Conservation (phyloP, 2,329 filamentous ascomycete species). For the Colletotrichum sp. region DNA sequence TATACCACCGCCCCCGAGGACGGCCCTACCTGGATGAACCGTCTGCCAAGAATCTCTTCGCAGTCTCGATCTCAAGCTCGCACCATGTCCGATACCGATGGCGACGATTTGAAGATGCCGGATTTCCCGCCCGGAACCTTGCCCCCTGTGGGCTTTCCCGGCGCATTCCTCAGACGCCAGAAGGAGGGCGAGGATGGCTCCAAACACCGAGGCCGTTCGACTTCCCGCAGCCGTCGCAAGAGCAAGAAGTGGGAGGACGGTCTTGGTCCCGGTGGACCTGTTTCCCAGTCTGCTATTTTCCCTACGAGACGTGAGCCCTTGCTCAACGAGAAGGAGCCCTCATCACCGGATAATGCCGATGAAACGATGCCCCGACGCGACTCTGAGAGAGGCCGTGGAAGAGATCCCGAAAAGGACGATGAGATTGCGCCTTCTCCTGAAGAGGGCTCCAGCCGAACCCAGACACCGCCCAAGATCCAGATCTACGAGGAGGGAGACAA, state of each 20-base stretch:
- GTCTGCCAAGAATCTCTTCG: slow-evolving; percentile 74
- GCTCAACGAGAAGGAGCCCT: slow-evolving; percentile 30
- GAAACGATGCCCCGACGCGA: not conserved
- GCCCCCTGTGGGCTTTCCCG: slow-evolving; percentile 73
- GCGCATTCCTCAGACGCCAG: slow-evolving; percentile 81
- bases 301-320: slow-evolving; percentile 56
- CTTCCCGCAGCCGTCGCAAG: slow-evolving; percentile 64
- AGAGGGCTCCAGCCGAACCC: slow-evolving; percentile 1
- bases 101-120: slow-evolving; percentile 65
- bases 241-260: slow-evolving; percentile 72
- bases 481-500: slow-evolving; percentile 82
- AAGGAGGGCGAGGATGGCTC: slow-evolving; percentile 72
- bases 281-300: slow-evolving; percentile 87
- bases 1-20: slow-evolving; percentile 92
- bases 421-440: slow-evolving; percentile 16
- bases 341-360: slow-evolving; percentile 25
- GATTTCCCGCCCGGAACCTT: slow-evolving; percentile 72
- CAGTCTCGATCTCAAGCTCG: slow-evolving; percentile 81
- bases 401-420: slow-evolving; percentile 14
- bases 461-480: slow-evolving; percentile 51
- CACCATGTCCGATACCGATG: slow-evolving; percentile 81
- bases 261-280: slow-evolving; percentile 83
- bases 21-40: slow-evolving; percentile 92
- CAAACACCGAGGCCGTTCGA: slow-evolving; percentile 47
- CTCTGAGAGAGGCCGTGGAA: slow-evolving; percentile 3